Evolutionary conservation across 805 yeast genomes (phyloP), one percentile per base, ranked within the genome.

Genomic region (Cyberlindnera bimundalis): DNA sequence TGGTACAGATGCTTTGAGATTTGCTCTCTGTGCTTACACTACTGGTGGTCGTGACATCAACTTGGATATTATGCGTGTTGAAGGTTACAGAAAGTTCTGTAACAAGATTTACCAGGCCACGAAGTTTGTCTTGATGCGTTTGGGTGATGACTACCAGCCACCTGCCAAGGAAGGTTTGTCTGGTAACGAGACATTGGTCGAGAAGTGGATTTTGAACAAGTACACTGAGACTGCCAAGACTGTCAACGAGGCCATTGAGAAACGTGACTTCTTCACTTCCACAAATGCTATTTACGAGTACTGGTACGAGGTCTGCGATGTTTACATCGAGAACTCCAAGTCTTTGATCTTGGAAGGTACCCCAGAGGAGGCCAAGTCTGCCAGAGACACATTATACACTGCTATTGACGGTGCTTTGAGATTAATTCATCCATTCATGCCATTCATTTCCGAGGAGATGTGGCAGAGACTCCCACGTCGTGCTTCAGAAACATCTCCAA

Each of bases 51-150:
- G 98, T 70, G 99, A 93, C 60, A 93, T 93, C 65, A 93, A 93
- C 71, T 75, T 93, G 63, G 97, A 93, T 63, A 89, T 93, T 55
- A 72, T 88, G 64, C 84, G 98, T 70, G 96, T 93, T 53, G 98
- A 93, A 65, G 99, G 98, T 59, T 93, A 93, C 81, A 81, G 99
- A 70, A 93, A 93, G 77, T 93, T 93, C 85, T 89, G 99, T 75
- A 93, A 93, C 81, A 93, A 93, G 80, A 93, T 93, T 57, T 93
- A 88, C 76, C 98, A 93, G 71, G 99, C 99, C 40, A 90, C 98
- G 48, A 93, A 93, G 71, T 93, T 93, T 60, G 98, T 89, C 31
- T 72, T 93, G 67, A 80, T 90, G 80, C 81, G 95, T 65, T 75
- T 93, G 48, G 98, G 98, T 47, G 84, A 78, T 20, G 96, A 81